Evolutionary conservation across 495 filamentous ascomycete genomes (phyloP), one percentile per base, ranked within the genome.

Genomic region (Tuber aestivum): DNA sequence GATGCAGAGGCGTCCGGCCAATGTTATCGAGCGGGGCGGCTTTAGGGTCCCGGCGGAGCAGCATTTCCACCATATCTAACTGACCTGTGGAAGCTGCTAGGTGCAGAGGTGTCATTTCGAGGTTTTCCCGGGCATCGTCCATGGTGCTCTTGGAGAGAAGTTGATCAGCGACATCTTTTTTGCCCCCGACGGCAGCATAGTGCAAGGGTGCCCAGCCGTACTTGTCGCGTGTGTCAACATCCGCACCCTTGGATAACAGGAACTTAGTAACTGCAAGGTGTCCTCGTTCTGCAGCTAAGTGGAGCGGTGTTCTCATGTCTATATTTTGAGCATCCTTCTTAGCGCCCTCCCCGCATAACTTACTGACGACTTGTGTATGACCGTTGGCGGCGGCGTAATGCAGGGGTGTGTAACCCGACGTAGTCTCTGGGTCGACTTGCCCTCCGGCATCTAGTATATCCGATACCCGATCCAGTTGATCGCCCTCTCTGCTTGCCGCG

Each of bases 251-350:
- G 3, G 41, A n/a, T 32, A 76, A 37, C 18, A 76, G 45, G 10
- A 44, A 18, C n/a, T 42, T 41, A 23, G 70, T 41, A 40, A 42
- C 48, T 32, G 21, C 4, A 12, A 38, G 16, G 16, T 73, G 71
- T 4, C 50, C 50, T 32, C 69, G 50, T 69, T 27, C n/a, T n/a
- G 70, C 78, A 6, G 78, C 76, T 18, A 74, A 70, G 40, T 80
- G 76, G n/a, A 80, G 61, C n/a, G 76, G 65, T 23, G 78, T 72
- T 12, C 61, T 45, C 71, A 70, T 45, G 70, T 75, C 76, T 18
- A 71, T 69, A 20, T 41, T 73, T 72, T 70, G 48, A 5, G 44
- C 45, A 41, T 41, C 56, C 38, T 50, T 78, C 35, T n/a, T 50
- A 23, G 23, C 40, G 21, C 16, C 70, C 14, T 12, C 27, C 35